A percentile compares a stretch with the other conserved stretches of the same genome.
phyloP scores from a whole-genome alignment of 2,329 filamentous ascomycete genomes.

The Ophiocordyceps camponoti-leonardi region DNA sequence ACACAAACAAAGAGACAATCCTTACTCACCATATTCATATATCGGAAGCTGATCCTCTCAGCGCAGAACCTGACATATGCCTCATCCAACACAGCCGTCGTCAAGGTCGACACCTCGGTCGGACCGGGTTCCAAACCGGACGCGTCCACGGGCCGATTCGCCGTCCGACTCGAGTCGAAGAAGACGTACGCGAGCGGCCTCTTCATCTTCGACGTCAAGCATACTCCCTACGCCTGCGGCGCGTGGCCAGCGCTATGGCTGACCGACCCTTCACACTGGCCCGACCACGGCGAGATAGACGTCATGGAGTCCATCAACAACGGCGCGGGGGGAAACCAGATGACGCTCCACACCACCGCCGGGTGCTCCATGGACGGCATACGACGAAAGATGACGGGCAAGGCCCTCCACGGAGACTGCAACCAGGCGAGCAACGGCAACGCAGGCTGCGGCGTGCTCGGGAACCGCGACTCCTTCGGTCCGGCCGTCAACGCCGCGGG shows the following conservation, averaged over 20 bases:
- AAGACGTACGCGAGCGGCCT: conserved; percentile 41
- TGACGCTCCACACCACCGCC: conserved; percentile 40
- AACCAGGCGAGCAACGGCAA: conserved; percentile 32
- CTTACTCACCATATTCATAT: no score
- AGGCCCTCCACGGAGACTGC: conserved; percentile 25
- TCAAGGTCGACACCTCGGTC: conserved; percentile 44
- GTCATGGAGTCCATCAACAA: conserved; percentile 41
- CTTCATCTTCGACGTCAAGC: conserved; percentile 50
- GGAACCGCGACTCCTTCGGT: conserved; percentile 27
- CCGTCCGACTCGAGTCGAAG: conserved; percentile 45
- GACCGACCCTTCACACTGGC: conserved; percentile 42
- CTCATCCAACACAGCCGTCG: conserved; percentile 30
- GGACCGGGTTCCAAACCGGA: conserved; percentile 27
- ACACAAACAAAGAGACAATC: no score
- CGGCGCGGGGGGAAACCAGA: conserved; percentile 34
- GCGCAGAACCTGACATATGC: conserved; percentile 47
- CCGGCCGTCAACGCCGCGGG: conserved; percentile 30
- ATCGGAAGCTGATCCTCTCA: background rate
- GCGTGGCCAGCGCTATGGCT: conserved; percentile 54
- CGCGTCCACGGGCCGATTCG: conserved; percentile 41
- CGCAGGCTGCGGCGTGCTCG: conserved; percentile 38
- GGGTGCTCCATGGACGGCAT: conserved; percentile 36
- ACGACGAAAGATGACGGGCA: conserved; percentile 34
- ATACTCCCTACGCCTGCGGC: conserved; percentile 45
- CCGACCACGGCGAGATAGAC: conserved; percentile 46